Evolutionary conservation across 1,139 yeast species (phyloP).

Genomic region (Yamadazyma songkhlaensis): DNA sequence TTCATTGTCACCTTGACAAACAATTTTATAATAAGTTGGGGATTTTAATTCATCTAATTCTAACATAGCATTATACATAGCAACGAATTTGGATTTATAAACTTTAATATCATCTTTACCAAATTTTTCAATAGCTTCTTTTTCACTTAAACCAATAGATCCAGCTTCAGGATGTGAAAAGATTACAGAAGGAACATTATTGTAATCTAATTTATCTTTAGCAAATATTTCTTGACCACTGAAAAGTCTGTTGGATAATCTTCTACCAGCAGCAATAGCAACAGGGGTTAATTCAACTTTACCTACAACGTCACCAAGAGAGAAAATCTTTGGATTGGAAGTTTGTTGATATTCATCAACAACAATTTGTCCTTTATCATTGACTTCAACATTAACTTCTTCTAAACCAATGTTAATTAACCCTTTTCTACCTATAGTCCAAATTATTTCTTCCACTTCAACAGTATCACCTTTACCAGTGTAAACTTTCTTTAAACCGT

Average conservation of each 20-base stretch:
- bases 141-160: conserved; percentile 80
- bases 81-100: conserved; percentile 78
- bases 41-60: conserved; percentile 64
- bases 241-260: conserved; percentile 83
- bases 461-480: conserved; percentile 53
- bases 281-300: conserved; percentile 94
- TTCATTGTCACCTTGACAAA: conserved; percentile 77
- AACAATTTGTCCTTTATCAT: conserved; percentile 55
- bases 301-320: conserved; percentile 93
- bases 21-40: conserved; percentile 83
- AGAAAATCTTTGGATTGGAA: conserved; percentile 64
- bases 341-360: conserved; percentile 91
- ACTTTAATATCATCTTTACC: conserved; percentile 81
- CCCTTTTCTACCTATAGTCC: conserved; percentile 94
- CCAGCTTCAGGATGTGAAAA: conserved; percentile 99
- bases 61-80: conserved; percentile 91
- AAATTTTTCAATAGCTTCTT: conserved; percentile 69
- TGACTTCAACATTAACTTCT: conserved; percentile 64
- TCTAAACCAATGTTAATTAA: conserved; percentile 73
- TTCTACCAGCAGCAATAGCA: conserved; percentile 98
- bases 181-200: conserved; percentile 84
- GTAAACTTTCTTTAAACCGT: conserved; percentile 62
- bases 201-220: conserved; percentile 74
- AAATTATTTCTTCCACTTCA: conserved; percentile 77
- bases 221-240: conserved; percentile 69